Conservation (phyloP, 208 protist genomes). For the Acanthamoeba royreba region DNA sequence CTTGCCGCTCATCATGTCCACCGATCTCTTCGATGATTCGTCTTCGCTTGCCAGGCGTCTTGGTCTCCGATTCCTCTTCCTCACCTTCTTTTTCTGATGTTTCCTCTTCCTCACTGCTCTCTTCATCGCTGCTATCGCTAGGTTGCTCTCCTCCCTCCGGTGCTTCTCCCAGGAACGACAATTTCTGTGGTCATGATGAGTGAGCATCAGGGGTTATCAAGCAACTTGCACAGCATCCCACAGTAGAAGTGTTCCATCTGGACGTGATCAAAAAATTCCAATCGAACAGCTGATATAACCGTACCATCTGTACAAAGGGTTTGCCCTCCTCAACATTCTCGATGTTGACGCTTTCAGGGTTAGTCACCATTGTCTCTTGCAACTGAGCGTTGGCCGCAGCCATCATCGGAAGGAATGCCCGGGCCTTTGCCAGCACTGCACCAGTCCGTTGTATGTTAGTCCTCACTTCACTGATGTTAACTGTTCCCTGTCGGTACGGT, state of each 20-base stretch:
- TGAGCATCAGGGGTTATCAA: too few species aligned
- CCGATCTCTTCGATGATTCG: background rate
- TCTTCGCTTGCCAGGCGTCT: background rate
- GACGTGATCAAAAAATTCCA: too few species aligned
- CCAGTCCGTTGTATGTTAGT: background rate
- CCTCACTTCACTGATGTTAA: too few species aligned
- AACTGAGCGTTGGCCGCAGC: background rate
- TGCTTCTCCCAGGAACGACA: background rate
- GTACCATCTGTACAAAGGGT: slow-evolving; percentile 26
- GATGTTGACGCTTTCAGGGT: background rate
- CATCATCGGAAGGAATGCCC: background rate
- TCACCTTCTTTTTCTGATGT: background rate
- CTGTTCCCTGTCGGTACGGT: too few species aligned
- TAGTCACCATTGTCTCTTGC: background rate
- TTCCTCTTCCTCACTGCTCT: background rate
- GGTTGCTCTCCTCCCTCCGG: background rate
- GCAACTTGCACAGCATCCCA: too few species aligned
- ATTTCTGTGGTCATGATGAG: too few species aligned
- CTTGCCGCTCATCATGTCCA: background rate
- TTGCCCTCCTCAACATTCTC: slow-evolving; percentile 34
- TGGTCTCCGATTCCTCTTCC: background rate
- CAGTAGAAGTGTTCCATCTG: too few species aligned
- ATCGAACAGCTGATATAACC: background rate
- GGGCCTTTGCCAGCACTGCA: background rate
- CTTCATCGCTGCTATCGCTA: background rate